These are phyloP conservation scores for Penicillium sp. DNA, from an alignment of 2,329 filamentous ascomycete genomes.

Conservation along the genomic window DNA sequence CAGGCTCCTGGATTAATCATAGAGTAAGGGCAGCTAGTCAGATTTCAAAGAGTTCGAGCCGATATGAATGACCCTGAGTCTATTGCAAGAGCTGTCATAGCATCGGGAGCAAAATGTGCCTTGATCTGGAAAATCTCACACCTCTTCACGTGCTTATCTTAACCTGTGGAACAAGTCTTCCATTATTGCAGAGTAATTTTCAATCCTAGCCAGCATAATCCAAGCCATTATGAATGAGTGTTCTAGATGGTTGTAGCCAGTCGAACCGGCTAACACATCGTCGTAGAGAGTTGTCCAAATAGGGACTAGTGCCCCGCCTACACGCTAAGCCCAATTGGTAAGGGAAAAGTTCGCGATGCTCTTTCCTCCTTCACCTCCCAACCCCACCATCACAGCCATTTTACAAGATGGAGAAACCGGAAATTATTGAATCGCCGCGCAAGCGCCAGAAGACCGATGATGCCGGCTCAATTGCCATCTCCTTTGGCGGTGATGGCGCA, in stretches of 20 bases:
- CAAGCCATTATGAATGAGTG: too few species aligned
- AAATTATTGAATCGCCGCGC: conserved; percentile 37
- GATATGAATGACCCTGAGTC: conserved; percentile 49
- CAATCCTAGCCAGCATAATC: too few species aligned
- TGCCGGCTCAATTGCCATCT: conserved; percentile 16
- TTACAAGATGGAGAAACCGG: conserved; percentile 34
- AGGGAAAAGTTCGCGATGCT: conserved; percentile 22
- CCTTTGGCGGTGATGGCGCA: conserved; percentile 15
- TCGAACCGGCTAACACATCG: neutral
- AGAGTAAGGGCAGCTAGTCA: conserved; percentile 30
- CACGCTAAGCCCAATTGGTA: conserved; percentile 22
- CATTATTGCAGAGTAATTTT: too few species aligned
- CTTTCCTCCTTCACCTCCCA: conserved; percentile 10
- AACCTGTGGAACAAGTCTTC: too few species aligned
- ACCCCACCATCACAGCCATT: conserved; percentile 6
- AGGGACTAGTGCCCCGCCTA: conserved; percentile 22
- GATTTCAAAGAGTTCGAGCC: conserved; percentile 44
- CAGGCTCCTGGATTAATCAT: conserved; percentile 38
- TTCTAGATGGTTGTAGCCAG: too few species aligned
- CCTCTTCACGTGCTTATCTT: too few species aligned
- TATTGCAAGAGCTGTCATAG: conserved; percentile 41
- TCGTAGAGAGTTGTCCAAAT: conserved; percentile 16
- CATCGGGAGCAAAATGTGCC: conserved; percentile 47
- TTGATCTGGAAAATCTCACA: conserved; percentile 33
- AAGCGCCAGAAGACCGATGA: conserved; percentile 39